Evolutionary conservation across 148 eudicot genomes (phyloP).

Genomic region (Vaccinium macrocarpon): DNA sequence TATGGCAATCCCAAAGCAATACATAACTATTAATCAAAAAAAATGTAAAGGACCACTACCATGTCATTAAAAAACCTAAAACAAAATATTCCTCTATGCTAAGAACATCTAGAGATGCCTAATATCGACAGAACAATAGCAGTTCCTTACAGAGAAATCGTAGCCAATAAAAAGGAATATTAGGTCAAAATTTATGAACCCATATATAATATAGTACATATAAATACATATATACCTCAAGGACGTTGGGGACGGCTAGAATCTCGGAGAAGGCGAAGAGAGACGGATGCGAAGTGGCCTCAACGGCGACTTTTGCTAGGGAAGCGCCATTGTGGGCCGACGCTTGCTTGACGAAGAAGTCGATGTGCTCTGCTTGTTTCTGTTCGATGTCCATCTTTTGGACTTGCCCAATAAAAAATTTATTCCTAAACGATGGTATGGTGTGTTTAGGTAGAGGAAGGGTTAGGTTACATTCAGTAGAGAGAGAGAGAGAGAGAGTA

Average conservation of each 20-base stretch:
- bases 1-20: neutral
- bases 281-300: conserved; percentile 81
- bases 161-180: neutral
- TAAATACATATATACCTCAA: conserved; percentile 37
- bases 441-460: neutral
- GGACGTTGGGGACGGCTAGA: conserved; percentile 61
- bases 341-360: conserved; percentile 69
- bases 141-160: neutral
- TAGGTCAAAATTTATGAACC: neutral
- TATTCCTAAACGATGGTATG: neutral
- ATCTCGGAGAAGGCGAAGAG: conserved; percentile 98
- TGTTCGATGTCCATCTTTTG: conserved; percentile 75
- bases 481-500: too few relatives aligned
- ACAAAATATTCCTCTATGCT: neutral
- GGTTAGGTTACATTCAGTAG: neutral
- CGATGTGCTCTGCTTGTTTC: conserved; percentile 84
- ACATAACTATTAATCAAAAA: too few relatives aligned
- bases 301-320: conserved; percentile 51
- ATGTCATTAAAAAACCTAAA: neutral
- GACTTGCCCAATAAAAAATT: neutral
- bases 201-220: neutral
- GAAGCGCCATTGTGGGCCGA: conserved; percentile 52
- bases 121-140: neutral
- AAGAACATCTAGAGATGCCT: neutral
- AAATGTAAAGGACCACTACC: neutral